Evolutionary conservation across 768 basidiomycete genomes (phyloP).

Genomic region (Fomitopsis pulvina): DNA sequence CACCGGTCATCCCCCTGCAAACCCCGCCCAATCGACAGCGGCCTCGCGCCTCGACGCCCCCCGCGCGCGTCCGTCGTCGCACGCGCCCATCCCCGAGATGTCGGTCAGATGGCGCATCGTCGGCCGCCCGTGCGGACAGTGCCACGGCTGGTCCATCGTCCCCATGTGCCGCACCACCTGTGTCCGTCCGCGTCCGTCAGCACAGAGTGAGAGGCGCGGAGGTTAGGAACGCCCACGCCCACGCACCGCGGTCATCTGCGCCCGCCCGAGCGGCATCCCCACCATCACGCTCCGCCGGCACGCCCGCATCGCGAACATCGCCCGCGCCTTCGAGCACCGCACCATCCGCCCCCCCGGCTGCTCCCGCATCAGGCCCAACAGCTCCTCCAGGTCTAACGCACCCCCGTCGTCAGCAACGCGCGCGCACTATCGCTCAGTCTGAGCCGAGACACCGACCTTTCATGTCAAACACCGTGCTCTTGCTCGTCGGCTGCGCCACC

Average conservation of each 20-base stretch:
- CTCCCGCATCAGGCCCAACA: constrained; percentile 81
- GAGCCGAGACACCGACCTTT: constrained; percentile 47
- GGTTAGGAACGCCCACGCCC: not conserved
- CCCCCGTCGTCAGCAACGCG: not conserved
- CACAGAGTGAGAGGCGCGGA: not conserved
- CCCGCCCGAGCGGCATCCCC: constrained; percentile 70
- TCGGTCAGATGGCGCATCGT: constrained; percentile 76
- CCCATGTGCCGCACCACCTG: constrained; percentile 80
- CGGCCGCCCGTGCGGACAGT: constrained; percentile 81
- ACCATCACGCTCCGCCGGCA: constrained; percentile 97
- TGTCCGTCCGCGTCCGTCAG: not conserved
- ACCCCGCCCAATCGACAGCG: not conserved
- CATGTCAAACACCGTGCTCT: constrained; percentile 82
- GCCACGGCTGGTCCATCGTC: constrained; percentile 81
- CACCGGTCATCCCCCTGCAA: not conserved
- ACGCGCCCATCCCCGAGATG: constrained; percentile 26
- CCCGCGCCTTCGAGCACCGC: constrained; percentile 84
- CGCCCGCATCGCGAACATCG: constrained; percentile 96
- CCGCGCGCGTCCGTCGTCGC: too few species aligned
- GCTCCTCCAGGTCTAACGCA: constrained; percentile 79
- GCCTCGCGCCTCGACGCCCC: not conserved
- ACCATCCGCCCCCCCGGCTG: constrained; percentile 76
- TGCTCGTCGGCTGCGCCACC: constrained; percentile 84
- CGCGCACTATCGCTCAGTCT: not conserved
- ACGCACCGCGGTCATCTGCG: constrained; percentile 73